Base-by-base conservation (phyloP, 495 filamentous ascomycete genomes). In the Aspergillus leporis region DNA sequence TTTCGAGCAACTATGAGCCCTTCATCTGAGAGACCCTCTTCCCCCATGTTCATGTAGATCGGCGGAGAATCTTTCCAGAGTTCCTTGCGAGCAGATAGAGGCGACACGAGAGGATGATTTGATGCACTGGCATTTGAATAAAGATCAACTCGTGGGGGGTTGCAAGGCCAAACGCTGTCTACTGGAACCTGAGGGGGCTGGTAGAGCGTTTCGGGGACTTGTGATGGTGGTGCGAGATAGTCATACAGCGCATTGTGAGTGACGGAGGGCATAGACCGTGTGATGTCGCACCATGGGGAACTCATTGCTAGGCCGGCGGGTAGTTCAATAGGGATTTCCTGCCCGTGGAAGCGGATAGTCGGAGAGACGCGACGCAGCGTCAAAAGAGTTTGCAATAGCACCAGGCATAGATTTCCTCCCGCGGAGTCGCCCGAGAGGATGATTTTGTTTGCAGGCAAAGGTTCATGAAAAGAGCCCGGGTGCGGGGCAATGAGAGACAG, bases 381-480 rank as follows among this genome's bases (percentile, higher is more conserved):
- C 8, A 96, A 78, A 3, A 97, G 66, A 0, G 86, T 81, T 66
- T 91, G 91, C 1, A 92, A 72, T 0, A 98, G 84, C 6, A 84
- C 81, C 3, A 93, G 76, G 12, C 74, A 70, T 4, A 98, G 81
- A 59, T 91, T 90, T 8, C 90, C 93, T 23, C 93, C 93, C 0
- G 93, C 93, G 31, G 86, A 91, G 69, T 98, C 93, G n/a, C 93
- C 93, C 10, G 86, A 82, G 49, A 97, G 74, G 32, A 93, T 79
- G 46, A 98, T 90, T 53, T 93, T 79, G 51, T 79, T 77, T 3
- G 93, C 77, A 4, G 78, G 74, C 5, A 97, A 77, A 14, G 92
- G 75, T 21, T 80, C 73, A 71, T 97, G 93, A 56, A 87, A 78
- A 3, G 91, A 85, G 38, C 82, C 89, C 0, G 83, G 72, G 0